Evolutionary conservation across 805 yeast genomes (phyloP).

Genomic region (Hanseniaspora guilliermondii): DNA sequence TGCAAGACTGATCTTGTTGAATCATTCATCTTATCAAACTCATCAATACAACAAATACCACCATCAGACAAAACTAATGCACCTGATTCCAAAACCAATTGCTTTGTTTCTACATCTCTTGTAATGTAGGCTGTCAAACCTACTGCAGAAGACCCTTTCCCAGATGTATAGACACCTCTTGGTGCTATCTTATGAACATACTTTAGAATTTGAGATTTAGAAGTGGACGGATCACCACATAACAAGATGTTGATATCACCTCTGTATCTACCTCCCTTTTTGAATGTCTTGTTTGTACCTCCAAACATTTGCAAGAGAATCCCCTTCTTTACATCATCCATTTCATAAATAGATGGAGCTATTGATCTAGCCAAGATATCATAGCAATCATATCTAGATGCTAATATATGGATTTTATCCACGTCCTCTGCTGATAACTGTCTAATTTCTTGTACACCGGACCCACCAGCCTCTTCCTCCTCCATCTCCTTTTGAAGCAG

Average conservation of each 20-base stretch:
- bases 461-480: conserved; percentile 37
- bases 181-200: conserved; percentile 97
- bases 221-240: conserved; percentile 97
- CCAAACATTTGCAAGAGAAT: conserved; percentile 85
- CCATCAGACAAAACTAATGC: conserved; percentile 95
- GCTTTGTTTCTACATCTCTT: conserved; percentile 85
- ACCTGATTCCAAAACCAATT: conserved; percentile 86
- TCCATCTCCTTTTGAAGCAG: conserved; percentile 39
- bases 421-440: conserved; percentile 59
- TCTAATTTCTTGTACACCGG: conserved; percentile 67
- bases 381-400: conserved; percentile 67
- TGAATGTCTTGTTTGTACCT: conserved; percentile 80
- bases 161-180: conserved; percentile 93
- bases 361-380: conserved; percentile 77
- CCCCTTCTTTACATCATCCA: conserved; percentile 95
- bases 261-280: conserved; percentile 86
- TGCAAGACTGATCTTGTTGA: conserved; percentile 88
- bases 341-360: conserved; percentile 94
- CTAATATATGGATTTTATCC: conserved; percentile 44
- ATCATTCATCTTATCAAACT: conserved; percentile 95
- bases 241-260: conserved; percentile 86
- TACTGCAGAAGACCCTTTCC: conserved; percentile 97
- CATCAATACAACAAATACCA: conserved; percentile 97
- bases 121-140: conserved; percentile 97
- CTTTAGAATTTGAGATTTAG: conserved; percentile 86